phyloP scores from a whole-genome alignment of 192 early-diverging fungal species.

The Umbelopsis isabellina region DNA sequence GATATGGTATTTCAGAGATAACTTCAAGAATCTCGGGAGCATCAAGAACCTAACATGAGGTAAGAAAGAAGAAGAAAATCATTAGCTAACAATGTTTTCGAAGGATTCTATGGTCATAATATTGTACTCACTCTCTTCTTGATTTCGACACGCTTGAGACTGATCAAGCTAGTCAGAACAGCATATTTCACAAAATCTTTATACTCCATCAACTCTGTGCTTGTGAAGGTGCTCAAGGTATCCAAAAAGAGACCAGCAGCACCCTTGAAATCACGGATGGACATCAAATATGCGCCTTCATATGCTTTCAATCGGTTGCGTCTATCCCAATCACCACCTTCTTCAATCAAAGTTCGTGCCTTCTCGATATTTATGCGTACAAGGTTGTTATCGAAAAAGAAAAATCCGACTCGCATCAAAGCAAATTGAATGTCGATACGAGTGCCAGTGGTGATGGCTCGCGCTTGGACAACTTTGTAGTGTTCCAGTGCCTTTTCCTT shows the following conservation, averaged over 20 bases:
- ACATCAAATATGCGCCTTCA: constrained; percentile 91
- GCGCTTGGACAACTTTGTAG: constrained; percentile 83
- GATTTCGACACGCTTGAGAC: constrained; percentile 89
- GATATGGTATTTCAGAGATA: constrained; percentile 83
- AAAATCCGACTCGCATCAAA: constrained; percentile 91
- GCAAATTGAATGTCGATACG: constrained; percentile 95
- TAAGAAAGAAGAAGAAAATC: not conserved
- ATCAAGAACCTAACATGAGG: constrained; percentile 71
- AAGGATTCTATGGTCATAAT: no score
- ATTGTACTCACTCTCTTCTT: constrained; percentile 79
- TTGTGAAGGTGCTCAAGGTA: constrained; percentile 94
- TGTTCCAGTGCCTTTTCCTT: constrained; percentile 90
- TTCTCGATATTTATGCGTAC: constrained; percentile 84
- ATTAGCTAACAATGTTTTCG: not conserved
- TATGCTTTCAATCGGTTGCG: constrained; percentile 97
- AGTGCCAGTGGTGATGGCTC: constrained; percentile 87
- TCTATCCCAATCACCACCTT: constrained; percentile 99
- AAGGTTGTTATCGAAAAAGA: constrained; percentile 82
- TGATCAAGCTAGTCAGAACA: constrained; percentile 84
- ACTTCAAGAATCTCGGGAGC: constrained; percentile 97
- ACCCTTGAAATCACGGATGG: constrained; percentile 94
- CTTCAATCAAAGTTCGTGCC: constrained; percentile 87
- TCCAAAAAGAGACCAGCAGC: constrained; percentile 91
- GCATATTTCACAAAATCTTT: constrained; percentile 96
- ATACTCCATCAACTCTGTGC: constrained; percentile 97